Evolutionary conservation across 768 basidiomycete genomes (phyloP).

Genomic region (Naganishia vaughanmartiniae): DNA sequence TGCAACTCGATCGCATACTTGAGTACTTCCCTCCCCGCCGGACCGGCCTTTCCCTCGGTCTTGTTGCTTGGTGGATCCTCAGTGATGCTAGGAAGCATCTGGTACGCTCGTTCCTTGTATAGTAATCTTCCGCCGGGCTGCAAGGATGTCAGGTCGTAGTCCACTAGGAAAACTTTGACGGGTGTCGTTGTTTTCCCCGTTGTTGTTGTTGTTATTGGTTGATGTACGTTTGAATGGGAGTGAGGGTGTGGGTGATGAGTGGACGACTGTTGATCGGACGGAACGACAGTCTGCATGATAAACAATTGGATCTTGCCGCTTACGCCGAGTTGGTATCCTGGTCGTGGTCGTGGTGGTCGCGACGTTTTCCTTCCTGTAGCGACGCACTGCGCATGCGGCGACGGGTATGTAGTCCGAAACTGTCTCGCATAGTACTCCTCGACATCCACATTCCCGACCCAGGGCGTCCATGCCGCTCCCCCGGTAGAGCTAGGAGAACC

Average conservation of each 20-base stretch:
- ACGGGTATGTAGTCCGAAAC: not conserved
- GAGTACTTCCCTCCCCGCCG: conserved; percentile 33
- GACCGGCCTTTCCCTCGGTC: not conserved
- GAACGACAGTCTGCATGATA: conserved; percentile 15
- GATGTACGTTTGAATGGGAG: not conserved
- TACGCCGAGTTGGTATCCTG: conserved; percentile 15
- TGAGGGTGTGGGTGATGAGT: not conserved
- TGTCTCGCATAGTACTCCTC: conserved; percentile 38
- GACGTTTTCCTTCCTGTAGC: too few relatives aligned
- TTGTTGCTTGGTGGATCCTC: conserved; percentile 3
- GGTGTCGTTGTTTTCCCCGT: conserved; percentile 23
- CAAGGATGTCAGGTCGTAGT: conserved; percentile 44
- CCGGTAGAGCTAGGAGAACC: not conserved
- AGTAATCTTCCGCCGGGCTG: conserved; percentile 42
- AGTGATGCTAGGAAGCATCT: conserved; percentile 5
- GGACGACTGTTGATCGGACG: not conserved
- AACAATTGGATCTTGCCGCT: conserved; percentile 12
- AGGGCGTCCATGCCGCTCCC: conserved; percentile 37
- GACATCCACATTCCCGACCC: conserved; percentile 47
- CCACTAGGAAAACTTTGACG: conserved; percentile 47
- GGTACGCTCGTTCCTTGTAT: conserved; percentile 43
- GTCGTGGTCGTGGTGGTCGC: not conserved
- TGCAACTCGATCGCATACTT: conserved; percentile 48
- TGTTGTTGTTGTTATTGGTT: not conserved
- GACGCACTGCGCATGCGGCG: not conserved